These are phyloP conservation scores for Neurospora sp. DNA, from an alignment of 495 filamentous ascomycete genomes.

Conservation along the genomic window DNA sequence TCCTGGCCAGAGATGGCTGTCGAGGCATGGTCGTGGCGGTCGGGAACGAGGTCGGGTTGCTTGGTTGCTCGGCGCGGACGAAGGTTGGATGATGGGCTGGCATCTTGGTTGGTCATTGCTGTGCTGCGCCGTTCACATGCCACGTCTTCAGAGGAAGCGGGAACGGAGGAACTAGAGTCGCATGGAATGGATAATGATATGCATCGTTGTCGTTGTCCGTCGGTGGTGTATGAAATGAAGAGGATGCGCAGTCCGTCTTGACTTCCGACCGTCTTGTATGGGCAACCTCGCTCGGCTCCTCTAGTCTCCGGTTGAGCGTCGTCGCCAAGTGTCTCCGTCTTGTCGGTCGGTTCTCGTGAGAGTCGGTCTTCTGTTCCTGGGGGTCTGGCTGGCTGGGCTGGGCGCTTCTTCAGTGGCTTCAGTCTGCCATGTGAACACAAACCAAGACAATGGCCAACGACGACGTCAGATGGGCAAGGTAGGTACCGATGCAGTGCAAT, in stretches of 20 bases:
- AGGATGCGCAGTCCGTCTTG: background rate
- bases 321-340: background rate
- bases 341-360: background rate
- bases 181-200: background rate
- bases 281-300: background rate
- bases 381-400: background rate
- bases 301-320: background rate
- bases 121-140: constrained; percentile 7
- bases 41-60: constrained; percentile 6
- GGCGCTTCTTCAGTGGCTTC: background rate
- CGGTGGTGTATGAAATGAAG: background rate
- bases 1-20: background rate
- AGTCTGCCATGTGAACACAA: background rate
- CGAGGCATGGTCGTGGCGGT: constrained; percentile 8
- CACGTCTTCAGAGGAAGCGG: background rate
- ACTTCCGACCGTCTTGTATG: background rate
- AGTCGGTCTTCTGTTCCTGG: background rate
- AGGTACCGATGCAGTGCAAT: background rate
- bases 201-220: background rate
- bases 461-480: background rate
- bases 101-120: constrained; percentile 21
- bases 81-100: constrained; percentile 11
- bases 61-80: constrained; percentile 13
- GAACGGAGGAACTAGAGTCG: background rate
- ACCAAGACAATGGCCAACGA: background rate